A percentile compares a stretch with the other conserved stretches of the same genome.
Evolutionary conservation across 140 eudicot genomes (phyloP).

Genomic region (Anethum foeniculum): DNA sequence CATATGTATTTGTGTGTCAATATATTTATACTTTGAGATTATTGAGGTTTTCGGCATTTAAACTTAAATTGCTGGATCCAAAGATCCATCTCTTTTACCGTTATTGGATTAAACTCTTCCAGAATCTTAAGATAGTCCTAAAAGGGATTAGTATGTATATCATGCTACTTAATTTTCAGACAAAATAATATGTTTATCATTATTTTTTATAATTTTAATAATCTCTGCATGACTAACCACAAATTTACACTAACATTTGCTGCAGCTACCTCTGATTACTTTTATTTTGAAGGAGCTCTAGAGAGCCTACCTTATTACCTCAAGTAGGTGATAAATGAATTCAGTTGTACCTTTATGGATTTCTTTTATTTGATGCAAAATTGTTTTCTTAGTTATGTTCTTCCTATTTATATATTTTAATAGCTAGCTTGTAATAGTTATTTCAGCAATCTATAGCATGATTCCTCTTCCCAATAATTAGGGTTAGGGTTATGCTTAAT

Average conservation of each 20-base stretch:
- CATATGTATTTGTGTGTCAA: neutral
- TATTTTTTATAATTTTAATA: too few relatives aligned
- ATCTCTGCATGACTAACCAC: neutral
- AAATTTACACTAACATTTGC: neutral
- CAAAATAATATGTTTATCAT: too few relatives aligned
- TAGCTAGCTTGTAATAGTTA: neutral
- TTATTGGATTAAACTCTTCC: neutral
- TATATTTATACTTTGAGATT: neutral
- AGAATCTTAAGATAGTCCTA: too few relatives aligned
- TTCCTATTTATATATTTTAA: neutral
- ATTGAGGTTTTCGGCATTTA: neutral
- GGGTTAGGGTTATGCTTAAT: constrained; percentile 37
- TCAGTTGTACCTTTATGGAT: neutral
- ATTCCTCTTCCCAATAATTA: neutral
- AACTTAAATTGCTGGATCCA: neutral
- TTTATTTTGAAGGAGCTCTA: neutral
- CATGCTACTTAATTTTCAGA: neutral
- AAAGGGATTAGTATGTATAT: neutral
- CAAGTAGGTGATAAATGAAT: neutral
- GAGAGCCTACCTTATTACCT: neutral
- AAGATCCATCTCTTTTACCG: neutral
- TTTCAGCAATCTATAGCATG: neutral
- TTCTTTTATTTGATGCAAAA: neutral
- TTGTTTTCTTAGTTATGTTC: neutral
- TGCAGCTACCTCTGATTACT: neutral